A percentile compares a stretch with the other conserved stretches of the same genome.
phyloP scores from a whole-genome alignment of 1,284 basidiomycete genomes.

The Leccinum cinnamomeum region DNA sequence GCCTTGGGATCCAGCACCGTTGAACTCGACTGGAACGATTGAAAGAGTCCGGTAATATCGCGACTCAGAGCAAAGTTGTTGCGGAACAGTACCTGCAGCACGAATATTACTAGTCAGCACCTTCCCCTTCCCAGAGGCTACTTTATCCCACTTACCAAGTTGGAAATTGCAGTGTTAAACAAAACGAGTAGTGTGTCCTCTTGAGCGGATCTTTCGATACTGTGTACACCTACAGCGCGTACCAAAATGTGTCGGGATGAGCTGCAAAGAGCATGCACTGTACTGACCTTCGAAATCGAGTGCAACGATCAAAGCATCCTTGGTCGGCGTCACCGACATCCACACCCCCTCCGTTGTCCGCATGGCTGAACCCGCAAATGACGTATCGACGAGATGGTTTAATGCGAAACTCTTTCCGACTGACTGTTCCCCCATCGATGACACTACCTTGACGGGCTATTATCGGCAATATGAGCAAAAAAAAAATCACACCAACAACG shows the following conservation, averaged over 20 bases:
- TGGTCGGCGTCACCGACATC: slow-evolving; percentile 66
- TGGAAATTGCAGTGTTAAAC: slow-evolving; percentile 66
- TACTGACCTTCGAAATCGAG: slow-evolving; percentile 60
- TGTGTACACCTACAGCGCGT: slow-evolving; percentile 51
- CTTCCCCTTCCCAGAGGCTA: neutral
- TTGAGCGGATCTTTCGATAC: slow-evolving; percentile 61
- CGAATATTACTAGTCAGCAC: neutral
- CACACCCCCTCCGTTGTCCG: slow-evolving; percentile 65
- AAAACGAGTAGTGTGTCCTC: slow-evolving; percentile 63
- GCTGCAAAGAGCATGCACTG: neutral
- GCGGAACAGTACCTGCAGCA: slow-evolving; percentile 54
- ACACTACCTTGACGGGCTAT: slow-evolving; percentile 62
- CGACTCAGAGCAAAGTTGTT: slow-evolving; percentile 64
- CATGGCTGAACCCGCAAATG: slow-evolving; percentile 68
- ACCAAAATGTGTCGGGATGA: neutral
- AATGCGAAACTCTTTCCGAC: slow-evolving; percentile 63
- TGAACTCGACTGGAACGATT: slow-evolving; percentile 64
- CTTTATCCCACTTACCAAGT: slow-evolving; percentile 35
- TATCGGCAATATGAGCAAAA: neutral
- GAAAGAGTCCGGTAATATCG: slow-evolving; percentile 59
- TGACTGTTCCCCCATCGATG: slow-evolving; percentile 69
- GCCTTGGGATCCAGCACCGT: slow-evolving; percentile 56
- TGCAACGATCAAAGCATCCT: slow-evolving; percentile 53
- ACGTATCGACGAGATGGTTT: slow-evolving; percentile 63
- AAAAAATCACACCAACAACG: rapidly evolving